phyloP scores from a whole-genome alignment of 257 asterid genomes.

The Gentiana macrophylla region DNA sequence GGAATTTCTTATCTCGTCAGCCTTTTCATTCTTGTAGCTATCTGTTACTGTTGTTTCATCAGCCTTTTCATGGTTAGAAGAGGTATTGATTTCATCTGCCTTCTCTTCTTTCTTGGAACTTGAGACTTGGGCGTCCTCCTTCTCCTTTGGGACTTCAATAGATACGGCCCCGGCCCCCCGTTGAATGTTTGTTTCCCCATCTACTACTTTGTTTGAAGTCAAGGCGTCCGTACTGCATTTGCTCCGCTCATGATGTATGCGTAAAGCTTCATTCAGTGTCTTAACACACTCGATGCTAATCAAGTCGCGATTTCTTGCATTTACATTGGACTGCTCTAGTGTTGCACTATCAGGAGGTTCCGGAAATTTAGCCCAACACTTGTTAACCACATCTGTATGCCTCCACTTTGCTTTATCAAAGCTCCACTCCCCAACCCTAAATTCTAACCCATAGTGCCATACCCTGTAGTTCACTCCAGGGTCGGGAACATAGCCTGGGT shows the following conservation, averaged over 20 bases:
- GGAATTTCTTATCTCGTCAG: slow-evolving; percentile 12
- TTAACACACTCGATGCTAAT: slow-evolving; percentile 77
- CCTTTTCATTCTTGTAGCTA: slow-evolving; percentile 19
- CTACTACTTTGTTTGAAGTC: no score
- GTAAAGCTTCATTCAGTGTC: slow-evolving; percentile 65
- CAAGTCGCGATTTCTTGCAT: slow-evolving; percentile 56
- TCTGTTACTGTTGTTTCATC: slow-evolving; percentile 18
- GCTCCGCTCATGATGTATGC: slow-evolving; percentile 38
- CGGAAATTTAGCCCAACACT: slow-evolving; percentile 79
- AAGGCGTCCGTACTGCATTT: slow-evolving; percentile 28
- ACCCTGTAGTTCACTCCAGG: slow-evolving; percentile 71
- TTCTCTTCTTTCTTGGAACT: slow-evolving; percentile 15
- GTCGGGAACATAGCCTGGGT: slow-evolving; percentile 77
- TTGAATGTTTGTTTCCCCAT: no score
- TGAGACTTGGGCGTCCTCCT: no score
- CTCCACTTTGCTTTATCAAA: slow-evolving; percentile 95
- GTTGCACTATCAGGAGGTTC: slow-evolving; percentile 65
- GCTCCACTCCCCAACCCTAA: slow-evolving; percentile 75
- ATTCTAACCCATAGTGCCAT: slow-evolving; percentile 85
- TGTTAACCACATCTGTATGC: slow-evolving; percentile 49
- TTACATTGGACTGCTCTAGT: slow-evolving; percentile 45
- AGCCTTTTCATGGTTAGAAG: slow-evolving; percentile 17
- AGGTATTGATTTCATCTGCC: slow-evolving; percentile 8
- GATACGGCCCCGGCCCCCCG: no score
- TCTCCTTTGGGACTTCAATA: no score